Base-by-base conservation (phyloP, 1,284 basidiomycete genomes). In the Puccinia novopanici region DNA sequence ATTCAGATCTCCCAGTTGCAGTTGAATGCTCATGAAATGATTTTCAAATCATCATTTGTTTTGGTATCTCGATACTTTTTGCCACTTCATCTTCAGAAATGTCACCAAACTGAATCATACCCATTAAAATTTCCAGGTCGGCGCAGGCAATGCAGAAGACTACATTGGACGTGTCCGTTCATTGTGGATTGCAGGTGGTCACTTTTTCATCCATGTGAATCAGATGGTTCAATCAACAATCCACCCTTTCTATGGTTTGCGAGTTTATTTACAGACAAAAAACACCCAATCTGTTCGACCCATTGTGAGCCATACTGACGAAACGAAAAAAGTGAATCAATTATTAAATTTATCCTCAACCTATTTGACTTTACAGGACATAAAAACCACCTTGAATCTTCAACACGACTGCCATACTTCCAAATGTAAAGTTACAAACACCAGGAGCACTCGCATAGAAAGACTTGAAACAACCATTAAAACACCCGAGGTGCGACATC, bases 381-480 rank as follows among this genome's bases (percentile, higher is more conserved):
- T 67, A 37, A 67, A 67, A 27, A 12, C 8, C 1, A 67, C 65
- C 12, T 30, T 67, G 40, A 67, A 67, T 30, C 40, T 67, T 4
- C 65, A 67, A 37, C 65, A 67, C 17, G 30, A 67, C n/a, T 67
- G 19, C 15, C 65, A 45, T 27, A n/a, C 40, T 4, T 37, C 22
- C 8, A 24, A 24, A 2, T 67, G 65, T 15, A 17, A n/a, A 24
- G 65, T 67, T 10, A 45, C 5, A 2, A 67, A 48, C 19, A 67
- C 65, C n/a, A 42, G 65, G n/a, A 67, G 65, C 19, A 67, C 65
- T 17, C 37, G 19, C 13, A 67, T 67, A n/a, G 40, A 67, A 67
- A 15, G 65, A 19, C 40, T 67, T 6, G 40, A 67, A 1, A 67
- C 65, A 45, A 67, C 65, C 9, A n/a, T 67, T 3, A 67, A 27